Evolutionary conservation across 352 stramenopile species (phyloP).

Genomic region (Pythium scleroteichum): DNA sequence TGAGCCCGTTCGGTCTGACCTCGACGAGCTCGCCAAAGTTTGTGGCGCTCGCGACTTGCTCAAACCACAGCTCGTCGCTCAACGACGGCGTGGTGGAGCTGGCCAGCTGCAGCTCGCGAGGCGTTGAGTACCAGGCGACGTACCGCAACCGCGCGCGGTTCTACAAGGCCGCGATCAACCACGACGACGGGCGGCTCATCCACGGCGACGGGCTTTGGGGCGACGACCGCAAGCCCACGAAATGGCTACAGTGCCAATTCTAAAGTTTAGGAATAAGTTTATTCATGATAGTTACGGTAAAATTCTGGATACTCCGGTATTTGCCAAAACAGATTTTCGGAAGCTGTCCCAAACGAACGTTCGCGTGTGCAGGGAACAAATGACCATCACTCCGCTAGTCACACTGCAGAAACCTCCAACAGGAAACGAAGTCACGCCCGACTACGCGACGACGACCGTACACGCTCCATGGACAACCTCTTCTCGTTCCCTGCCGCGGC

Average conservation of each 20-base stretch:
- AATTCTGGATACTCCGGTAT: not conserved
- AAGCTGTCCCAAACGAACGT: conserved; percentile 22
- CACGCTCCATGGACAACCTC: conserved; percentile 24
- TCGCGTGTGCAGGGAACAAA: not conserved
- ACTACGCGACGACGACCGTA: not conserved
- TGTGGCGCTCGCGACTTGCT: conserved; percentile 19
- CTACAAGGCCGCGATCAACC: conserved; percentile 38
- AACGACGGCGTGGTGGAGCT: conserved; percentile 47
- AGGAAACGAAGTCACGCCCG: not conserved
- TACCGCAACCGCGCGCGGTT: conserved; percentile 24
- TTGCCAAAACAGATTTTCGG: not conserved
- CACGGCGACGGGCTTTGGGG: conserved; percentile 31
- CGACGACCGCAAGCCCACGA: conserved; percentile 23
- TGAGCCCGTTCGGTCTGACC: conserved; percentile 33
- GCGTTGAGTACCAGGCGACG: conserved; percentile 20
- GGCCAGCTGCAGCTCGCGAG: conserved; percentile 28
- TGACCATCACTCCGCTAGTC: conserved; percentile 23
- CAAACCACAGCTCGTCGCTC: conserved; percentile 21
- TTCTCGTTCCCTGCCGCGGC: conserved; percentile 28
- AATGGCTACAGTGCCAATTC: conserved; percentile 33
- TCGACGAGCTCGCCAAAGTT: conserved; percentile 24
- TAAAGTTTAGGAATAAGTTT: not conserved
- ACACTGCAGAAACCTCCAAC: conserved; percentile 22
- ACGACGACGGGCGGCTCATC: conserved; percentile 33
- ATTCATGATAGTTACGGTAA: conserved; percentile 4